These are phyloP conservation scores for Catunica adiposa DNA, from an alignment of 2,329 filamentous ascomycete genomes.

Conservation along the genomic window DNA sequence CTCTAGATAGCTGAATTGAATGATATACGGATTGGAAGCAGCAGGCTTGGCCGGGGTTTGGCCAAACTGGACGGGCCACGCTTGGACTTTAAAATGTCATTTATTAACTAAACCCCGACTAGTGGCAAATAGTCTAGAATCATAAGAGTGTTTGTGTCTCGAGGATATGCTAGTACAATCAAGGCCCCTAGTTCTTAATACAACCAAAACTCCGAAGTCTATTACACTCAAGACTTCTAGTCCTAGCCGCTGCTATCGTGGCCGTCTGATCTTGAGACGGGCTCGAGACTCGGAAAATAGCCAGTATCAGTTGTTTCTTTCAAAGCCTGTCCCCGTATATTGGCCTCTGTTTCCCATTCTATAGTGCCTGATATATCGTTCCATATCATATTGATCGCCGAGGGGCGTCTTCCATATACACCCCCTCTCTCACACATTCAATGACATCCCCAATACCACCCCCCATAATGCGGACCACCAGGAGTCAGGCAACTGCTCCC, in stretches of 20 bases:
- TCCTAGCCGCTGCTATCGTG: too few species aligned
- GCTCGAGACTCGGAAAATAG: constrained; percentile 2
- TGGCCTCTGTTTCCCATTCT: neutral
- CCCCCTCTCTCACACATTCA: neutral
- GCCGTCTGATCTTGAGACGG: constrained; percentile 3
- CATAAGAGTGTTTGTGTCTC: neutral
- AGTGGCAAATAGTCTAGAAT: neutral
- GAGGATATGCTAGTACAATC: neutral
- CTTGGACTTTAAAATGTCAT: neutral
- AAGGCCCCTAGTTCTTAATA: too few species aligned
- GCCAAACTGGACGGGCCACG: neutral
- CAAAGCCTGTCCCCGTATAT: too few species aligned
- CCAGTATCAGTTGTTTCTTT: neutral
- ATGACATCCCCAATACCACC: neutral
- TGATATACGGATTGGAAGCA: too few species aligned
- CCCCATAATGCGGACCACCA: neutral
- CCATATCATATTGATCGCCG: too few species aligned
- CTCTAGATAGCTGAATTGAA: too few species aligned
- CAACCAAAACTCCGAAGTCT: too few species aligned
- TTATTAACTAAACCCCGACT: neutral
- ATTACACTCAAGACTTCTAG: too few species aligned
- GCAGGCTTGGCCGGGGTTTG: too few species aligned
- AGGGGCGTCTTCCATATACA: neutral
- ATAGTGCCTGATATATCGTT: too few species aligned
- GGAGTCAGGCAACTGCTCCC: neutral